Percentiles rank a stretch among this genome's conserved stretches.
Evolutionary conservation across 176 grass and related monocot species (phyloP).

Genomic region (Hordeum marinum): DNA sequence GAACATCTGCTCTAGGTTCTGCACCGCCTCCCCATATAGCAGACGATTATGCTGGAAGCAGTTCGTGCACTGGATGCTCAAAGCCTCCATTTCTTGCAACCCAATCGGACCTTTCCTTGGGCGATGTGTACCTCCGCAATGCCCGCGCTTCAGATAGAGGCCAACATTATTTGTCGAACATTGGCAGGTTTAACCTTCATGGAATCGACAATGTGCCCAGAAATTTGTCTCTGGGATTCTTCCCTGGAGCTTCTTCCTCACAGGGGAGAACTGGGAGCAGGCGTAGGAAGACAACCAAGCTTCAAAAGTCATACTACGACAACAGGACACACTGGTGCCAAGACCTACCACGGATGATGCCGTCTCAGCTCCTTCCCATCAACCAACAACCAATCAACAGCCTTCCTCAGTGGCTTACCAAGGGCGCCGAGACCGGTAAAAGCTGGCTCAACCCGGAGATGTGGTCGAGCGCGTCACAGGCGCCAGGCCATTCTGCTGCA

Average conservation of each 20-base stretch:
- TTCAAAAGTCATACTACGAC: constrained; percentile 37
- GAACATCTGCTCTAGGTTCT: constrained; percentile 14
- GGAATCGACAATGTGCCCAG: neutral
- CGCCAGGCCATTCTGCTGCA: neutral
- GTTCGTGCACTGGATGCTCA: constrained; percentile 38
- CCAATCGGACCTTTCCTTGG: constrained; percentile 56
- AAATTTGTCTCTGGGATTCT: constrained; percentile 35
- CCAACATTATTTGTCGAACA: constrained; percentile 26
- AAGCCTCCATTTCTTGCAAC: constrained; percentile 35
- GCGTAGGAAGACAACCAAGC: constrained; percentile 30
- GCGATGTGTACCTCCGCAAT: constrained; percentile 28
- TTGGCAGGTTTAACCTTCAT: constrained; percentile 22
- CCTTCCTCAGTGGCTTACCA: constrained; percentile 76
- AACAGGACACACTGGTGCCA: constrained; percentile 26
- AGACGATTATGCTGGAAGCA: constrained; percentile 30
- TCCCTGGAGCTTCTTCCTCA: constrained; percentile 30
- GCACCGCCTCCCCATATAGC: neutral
- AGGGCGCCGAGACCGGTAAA: neutral
- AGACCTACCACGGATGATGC: constrained; percentile 15
- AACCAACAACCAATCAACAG: constrained; percentile 29
- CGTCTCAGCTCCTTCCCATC: constrained; percentile 5
- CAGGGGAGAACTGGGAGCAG: constrained; percentile 16
- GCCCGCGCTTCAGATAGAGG: constrained; percentile 13
- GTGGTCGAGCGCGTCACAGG: constrained; percentile 23
- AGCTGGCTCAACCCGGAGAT: constrained; percentile 19